Evolutionary conservation across 768 basidiomycete species (phyloP), one percentile per base, ranked within the genome.

Genomic region (Stropharia rugosoannulata): DNA sequence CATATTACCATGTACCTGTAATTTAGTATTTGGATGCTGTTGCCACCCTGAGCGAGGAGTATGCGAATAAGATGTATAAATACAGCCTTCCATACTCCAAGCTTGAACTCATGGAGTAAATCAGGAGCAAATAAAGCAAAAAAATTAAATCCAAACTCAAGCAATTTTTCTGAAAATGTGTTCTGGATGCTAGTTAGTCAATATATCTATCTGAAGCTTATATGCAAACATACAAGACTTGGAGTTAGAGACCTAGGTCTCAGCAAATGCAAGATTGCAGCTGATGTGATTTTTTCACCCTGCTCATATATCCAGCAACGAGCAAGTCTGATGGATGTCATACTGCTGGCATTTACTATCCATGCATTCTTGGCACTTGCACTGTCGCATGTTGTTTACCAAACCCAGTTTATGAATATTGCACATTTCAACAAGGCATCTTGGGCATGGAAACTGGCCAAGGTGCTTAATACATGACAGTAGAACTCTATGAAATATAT

Each of bases 61-160:
- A 77, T 59, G 0, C 69, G 67, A 4, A 76, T 55, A 0, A 76
- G 59, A 46, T 77, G 77, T 1, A 58, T 68, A 49, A 75, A 71
- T 0, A 70, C 35, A 0, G 68, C 59, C 55, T 76, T 79, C 70
- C 68, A 74, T 1, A 71, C 67, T 6, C 75, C 73, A 2, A 77
- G 59, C 53, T 77, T 72, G 42, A 76, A 66, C 49, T 78, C 75
- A 54, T 77, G 76, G 22, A 79, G 49, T 7, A 76, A 53, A 54
- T 77, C 74, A 0, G 69, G 65, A 0, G 67, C 67, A 43, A 76
- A 68, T 56, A 74, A 67, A 1, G 37, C 2, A 40, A 58, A 72
- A 29, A 64, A 63, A 44, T 74, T 65, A 39, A 74, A 67, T 0
- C 63, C 65, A 39, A 40, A 42, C 1, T 47, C 32, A 0, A 32